phyloP scores from a whole-genome alignment of 1,284 basidiomycete species.

The Meira miltonrushii region DNA sequence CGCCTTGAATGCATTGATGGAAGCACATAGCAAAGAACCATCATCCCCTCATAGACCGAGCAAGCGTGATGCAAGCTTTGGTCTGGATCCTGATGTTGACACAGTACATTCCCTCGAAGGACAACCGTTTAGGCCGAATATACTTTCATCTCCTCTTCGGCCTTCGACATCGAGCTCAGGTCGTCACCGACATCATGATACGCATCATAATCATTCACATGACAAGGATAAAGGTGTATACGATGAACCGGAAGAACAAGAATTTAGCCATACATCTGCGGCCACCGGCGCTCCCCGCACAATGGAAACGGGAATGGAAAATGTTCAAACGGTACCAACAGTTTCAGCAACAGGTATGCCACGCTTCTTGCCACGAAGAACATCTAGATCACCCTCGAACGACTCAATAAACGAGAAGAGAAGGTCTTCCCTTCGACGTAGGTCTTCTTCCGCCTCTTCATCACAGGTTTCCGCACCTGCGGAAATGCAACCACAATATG shows the following conservation, averaged over 20 bases:
- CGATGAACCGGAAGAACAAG: conserved; percentile 19
- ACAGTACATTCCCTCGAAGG: not conserved
- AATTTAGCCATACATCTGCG: conserved; percentile 13
- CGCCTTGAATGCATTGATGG: conserved; percentile 8
- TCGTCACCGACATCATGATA: conserved; percentile 9
- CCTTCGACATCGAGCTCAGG: not conserved
- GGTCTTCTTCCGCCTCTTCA: not conserved
- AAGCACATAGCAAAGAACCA: conserved; percentile 6
- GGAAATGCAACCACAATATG: conserved; percentile 9
- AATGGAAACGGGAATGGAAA: conserved; percentile 14
- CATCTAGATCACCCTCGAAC: conserved; percentile 12
- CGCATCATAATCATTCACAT: conserved; percentile 9
- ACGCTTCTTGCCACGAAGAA: conserved; percentile 27
- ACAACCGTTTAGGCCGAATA: not conserved
- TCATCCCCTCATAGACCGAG: conserved; percentile 1
- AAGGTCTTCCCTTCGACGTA: not conserved
- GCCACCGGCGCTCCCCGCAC: conserved; percentile 7
- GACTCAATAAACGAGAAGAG: too few species aligned
- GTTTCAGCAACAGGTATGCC: conserved; percentile 42
- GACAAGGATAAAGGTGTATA: not conserved
- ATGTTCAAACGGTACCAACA: conserved; percentile 26
- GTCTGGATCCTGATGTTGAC: conserved; percentile 13
- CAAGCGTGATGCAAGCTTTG: conserved; percentile 8
- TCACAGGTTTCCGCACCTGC: not conserved
- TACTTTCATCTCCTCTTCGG: not conserved